Evolutionary conservation across 2,329 filamentous ascomycete genomes (phyloP), one percentile per base, ranked within the genome.

Genomic region (Coniochaeta sp.): DNA sequence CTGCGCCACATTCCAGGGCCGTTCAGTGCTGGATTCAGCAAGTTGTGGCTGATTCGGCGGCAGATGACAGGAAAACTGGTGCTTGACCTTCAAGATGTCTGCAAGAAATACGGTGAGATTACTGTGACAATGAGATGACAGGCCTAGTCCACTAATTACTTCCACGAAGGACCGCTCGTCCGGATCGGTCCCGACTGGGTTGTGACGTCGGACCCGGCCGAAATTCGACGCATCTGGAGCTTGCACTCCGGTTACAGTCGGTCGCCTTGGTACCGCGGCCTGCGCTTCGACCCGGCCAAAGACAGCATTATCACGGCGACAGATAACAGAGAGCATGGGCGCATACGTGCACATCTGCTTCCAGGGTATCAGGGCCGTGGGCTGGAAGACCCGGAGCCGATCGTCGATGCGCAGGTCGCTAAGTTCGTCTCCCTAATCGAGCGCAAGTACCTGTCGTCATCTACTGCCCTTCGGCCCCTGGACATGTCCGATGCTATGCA

Each of bases 401-500:
- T 62, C 1, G 31, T 64, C 16, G 63, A 64, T 55, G 52, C 58
- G 61, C 70, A 59, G 72, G 16, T 64, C 7, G 17, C 17, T 36
- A 62, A 79, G 36, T 66, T 81, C 3, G 60, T 80, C 34, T 62
- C 67, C 5, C 70, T 81, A 16, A 74, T 80, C 60, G 70, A 71
- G 58, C 65, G 62, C 47, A 77, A 75, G 61, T 80, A 81, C 60
- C 64, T 75, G 19, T 72, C 71, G 5, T 71, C 63, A 16, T 67
- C 70, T 36, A 69, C 56, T 17, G 58, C 61, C 17, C 36, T 68
- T 9, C 60, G 64, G 8, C 67, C 70, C 1, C 64, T 81, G 67
- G 77, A 82, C 62, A 66, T 81, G 57, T 73, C 74, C 12, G 66
- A 67, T 9, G 74, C 75, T 40, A 72, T 76, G 11, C 74, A 77